Base-by-base conservation (phyloP, 2,329 filamentous ascomycete species). In the Colletotrichum paranaense region DNA sequence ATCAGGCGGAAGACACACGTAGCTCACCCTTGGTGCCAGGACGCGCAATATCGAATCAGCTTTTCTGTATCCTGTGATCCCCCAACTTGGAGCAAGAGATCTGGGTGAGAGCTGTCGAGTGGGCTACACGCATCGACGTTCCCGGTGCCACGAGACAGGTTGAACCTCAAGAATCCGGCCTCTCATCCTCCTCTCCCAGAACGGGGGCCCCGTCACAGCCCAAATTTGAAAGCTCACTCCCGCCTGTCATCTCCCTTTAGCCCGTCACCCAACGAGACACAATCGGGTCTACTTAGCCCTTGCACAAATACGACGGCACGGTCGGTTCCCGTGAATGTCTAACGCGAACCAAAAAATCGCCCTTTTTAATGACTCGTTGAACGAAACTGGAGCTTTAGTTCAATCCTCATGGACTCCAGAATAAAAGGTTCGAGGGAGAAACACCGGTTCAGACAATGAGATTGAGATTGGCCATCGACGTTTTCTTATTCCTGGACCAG, bases 221-320 rank as follows among this genome's bases (percentile, higher is more conserved):
- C 62, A 42, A 4, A 24, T 55, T 24, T 1, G 16, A 49, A 49
- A 19, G 16, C 38, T 35, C 42, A 14, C 59, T 24, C 11, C 53
- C 59, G 59, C 46, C 35, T 26, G 65, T 30, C 58, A 24, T 42
- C 53, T 63, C 56, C 32, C 26, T 32, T 24, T 42, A n/a, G 38
- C 55, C 52, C 46, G 67, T 70, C 67, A 62, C 24, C 67, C 60
- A 70, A 70, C 58, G 67, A 28, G n/a, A 52, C 70, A 70, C 59
- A 60, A 60, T 9, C 42, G n/a, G 68, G 42, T 26, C 14, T 46
- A 7, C 14, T 30, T 14, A 35, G 59, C 24, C 28, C 58, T 73
- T 64, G 70, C 70, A 73, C 70, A 26, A 73, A 32, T 60, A 56
- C 42, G 35, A 28, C 30, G 30, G 30, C 30, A 32, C 30, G 30